Base-by-base conservation (phyloP, 371 early-diverging fungal genomes). In the Mortierella sp. region DNA sequence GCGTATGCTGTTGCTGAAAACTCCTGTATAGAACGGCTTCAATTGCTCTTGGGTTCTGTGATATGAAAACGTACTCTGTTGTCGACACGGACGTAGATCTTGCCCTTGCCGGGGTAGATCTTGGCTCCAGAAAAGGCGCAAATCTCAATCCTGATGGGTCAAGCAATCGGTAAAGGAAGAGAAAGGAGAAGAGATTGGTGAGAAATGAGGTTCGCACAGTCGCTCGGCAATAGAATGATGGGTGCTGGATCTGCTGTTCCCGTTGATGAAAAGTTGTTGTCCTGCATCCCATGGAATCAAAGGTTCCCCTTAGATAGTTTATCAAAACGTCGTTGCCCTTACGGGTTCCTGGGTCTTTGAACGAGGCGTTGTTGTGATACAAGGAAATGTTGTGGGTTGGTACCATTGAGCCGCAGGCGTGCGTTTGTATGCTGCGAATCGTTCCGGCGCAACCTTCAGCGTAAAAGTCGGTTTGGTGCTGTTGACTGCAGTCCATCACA, bases 81-180 rank as follows among this genome's bases (percentile, higher is more conserved):
- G 95, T 99, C 99, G 75, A 90, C 82, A 81, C 97, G 96, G 89
- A 99, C 95, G 88, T 91, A 98, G 77, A 95, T 90, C 93, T 94
- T 96, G 73, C 99, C 99, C 92, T 97, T 96, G 89, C 96, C 96
- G 81, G 99, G 99, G 95, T 99, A 98, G 95, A 99, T 98, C 95
- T 98, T 98, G 93, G 95, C 95, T 84, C 98, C 98, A 83, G 98
- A 97, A 92, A 98, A 98, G 88, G 96, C 93, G 93, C 98, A 98
- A 89, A 94, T 91, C 92, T 96, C 96, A 88, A 95, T 92, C 94
- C 95, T 96, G 82, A 79, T 57, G 72, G 40, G n/a, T 34, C 40
- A 34, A 54, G 46, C 43, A 28, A 67, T 44, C 71, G n/a, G 53
- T 34, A 69, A 44, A 55, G 61, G 61, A 55, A 50, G 64, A 46